phyloP scores from a whole-genome alignment of 257 asterid species.

The Fraxinus excelsior region DNA sequence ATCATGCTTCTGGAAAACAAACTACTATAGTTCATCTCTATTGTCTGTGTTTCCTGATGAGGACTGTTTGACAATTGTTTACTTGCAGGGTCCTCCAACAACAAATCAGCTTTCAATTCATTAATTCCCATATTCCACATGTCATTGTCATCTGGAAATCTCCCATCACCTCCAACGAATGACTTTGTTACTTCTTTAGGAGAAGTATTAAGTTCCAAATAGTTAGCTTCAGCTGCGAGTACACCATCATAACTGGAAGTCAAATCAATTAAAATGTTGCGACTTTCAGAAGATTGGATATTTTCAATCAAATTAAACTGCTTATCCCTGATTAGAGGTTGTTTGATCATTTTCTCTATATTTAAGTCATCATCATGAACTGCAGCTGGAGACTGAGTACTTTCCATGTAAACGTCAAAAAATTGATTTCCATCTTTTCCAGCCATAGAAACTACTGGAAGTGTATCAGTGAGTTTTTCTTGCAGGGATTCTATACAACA shows the following conservation, averaged over 20 bases:
- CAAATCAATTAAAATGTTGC: conserved; percentile 20
- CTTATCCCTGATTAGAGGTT: conserved; percentile 21
- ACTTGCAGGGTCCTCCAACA: conserved; percentile 18
- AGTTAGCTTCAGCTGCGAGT: conserved; percentile 14
- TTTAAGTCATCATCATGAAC: conserved; percentile 22
- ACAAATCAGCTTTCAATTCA: conserved; percentile 13
- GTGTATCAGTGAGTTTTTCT: conserved; percentile 31
- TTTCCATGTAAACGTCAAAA: conserved; percentile 27
- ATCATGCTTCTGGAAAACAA: conserved; percentile 26
- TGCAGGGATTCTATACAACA: conserved; percentile 28
- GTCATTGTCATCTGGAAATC: conserved; percentile 14
- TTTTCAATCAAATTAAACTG: conserved; percentile 13
- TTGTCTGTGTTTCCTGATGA: conserved; percentile 32
- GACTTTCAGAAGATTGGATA: conserved; percentile 29
- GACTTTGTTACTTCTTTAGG: conserved; percentile 22
- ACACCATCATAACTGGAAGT: conserved; percentile 27
- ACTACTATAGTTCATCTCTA: conserved; percentile 29
- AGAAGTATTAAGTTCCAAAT: conserved; percentile 27
- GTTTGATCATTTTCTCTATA: conserved; percentile 19
- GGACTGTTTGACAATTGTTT: conserved; percentile 26
- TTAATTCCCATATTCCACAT: conserved; percentile 12
- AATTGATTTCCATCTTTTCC: conserved; percentile 30
- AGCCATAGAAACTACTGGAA: conserved; percentile 23
- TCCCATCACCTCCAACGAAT: conserved; percentile 14
- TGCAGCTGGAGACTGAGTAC: conserved; percentile 20